Evolutionary conservation across 2,329 filamentous ascomycete genomes (phyloP).

Genomic region (Xylariaceae sp.): DNA sequence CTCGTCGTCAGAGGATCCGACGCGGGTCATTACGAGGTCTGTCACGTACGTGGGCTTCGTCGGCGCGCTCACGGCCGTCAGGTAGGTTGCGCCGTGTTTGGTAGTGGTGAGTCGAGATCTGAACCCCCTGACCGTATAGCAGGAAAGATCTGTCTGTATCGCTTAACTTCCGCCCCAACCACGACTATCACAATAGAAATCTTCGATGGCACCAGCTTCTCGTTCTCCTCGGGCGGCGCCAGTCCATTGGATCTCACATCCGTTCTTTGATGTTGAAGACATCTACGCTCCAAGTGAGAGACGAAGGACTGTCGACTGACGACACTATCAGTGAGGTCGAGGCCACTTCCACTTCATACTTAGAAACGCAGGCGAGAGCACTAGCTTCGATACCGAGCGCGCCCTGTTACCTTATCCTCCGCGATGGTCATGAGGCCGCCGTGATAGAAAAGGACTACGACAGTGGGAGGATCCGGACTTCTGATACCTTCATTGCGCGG

Average conservation of each 20-base stretch:
- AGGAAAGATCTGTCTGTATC: slow-evolving; percentile 37
- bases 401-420: slow-evolving; percentile 50
- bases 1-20: slow-evolving; percentile 18
- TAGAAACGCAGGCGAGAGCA: slow-evolving; percentile 10
- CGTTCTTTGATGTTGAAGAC: slow-evolving; percentile 24
- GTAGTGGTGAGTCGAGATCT: neutral
- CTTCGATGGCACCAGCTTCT: slow-evolving; percentile 41
- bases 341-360: neutral
- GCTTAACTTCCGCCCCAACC: slow-evolving; percentile 42
- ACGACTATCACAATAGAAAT: slow-evolving; percentile 32
- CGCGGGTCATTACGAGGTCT: slow-evolving; percentile 34
- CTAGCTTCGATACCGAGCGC: slow-evolving; percentile 36
- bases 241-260: slow-evolving; percentile 45
- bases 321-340: no score
- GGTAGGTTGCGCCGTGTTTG: slow-evolving; percentile 27
- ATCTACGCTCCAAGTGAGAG: neutral
- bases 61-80: slow-evolving; percentile 42
- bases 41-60: slow-evolving; percentile 46
- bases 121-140: slow-evolving; percentile 1
- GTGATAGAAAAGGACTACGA: slow-evolving; percentile 49
- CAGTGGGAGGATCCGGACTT: slow-evolving; percentile 35
- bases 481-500: slow-evolving; percentile 42
- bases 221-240: slow-evolving; percentile 45
- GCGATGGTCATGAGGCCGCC: slow-evolving; percentile 37
- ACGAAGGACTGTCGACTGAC: neutral